Percentiles rank a stretch among this genome's conserved stretches.
Evolutionary conservation across 1,284 basidiomycete genomes (phyloP).

Genomic region (Puccinia coronata): DNA sequence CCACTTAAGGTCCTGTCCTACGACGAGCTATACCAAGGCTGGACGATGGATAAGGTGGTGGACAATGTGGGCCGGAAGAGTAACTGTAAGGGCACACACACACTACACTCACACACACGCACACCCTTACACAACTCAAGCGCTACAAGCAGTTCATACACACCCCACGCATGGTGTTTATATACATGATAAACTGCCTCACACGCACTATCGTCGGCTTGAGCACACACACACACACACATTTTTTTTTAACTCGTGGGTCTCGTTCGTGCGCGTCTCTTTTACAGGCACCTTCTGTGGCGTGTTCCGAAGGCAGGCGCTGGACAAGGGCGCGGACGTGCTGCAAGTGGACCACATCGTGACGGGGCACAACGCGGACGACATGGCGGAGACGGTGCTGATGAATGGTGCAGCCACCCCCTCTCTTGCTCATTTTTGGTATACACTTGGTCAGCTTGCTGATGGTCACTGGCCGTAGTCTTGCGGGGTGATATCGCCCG

Average conservation of each 20-base stretch:
- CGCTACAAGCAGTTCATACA: not conserved
- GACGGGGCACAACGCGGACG: conserved; percentile 98
- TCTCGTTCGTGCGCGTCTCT: too few species aligned
- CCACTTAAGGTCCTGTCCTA: conserved; percentile 96
- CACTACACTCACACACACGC: not conserved
- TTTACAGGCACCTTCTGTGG: conserved; percentile 82
- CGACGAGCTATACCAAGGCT: conserved; percentile 85
- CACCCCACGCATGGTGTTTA: not conserved
- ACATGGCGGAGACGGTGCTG: conserved; percentile 95
- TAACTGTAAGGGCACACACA: conserved; percentile 68
- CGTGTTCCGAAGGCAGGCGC: conserved; percentile 91
- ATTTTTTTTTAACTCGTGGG: too few species aligned
- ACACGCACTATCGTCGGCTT: not conserved
- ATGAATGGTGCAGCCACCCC: conserved; percentile 78
- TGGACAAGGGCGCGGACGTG: conserved; percentile 87
- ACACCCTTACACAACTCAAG: not conserved
- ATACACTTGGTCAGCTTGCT: not conserved
- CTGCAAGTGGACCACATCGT: conserved; percentile 95
- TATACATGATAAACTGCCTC: not conserved
- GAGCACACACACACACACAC: too few species aligned
- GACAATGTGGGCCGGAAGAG: conserved; percentile 92
- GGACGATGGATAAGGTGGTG: conserved; percentile 99
- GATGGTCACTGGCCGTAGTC: conserved; percentile 63
- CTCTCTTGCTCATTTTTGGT: not conserved
- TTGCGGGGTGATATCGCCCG: conserved; percentile 96